These are phyloP conservation scores for Trichoderma gamsii DNA, from an alignment of 495 filamentous ascomycete species.

Conservation along the genomic window DNA sequence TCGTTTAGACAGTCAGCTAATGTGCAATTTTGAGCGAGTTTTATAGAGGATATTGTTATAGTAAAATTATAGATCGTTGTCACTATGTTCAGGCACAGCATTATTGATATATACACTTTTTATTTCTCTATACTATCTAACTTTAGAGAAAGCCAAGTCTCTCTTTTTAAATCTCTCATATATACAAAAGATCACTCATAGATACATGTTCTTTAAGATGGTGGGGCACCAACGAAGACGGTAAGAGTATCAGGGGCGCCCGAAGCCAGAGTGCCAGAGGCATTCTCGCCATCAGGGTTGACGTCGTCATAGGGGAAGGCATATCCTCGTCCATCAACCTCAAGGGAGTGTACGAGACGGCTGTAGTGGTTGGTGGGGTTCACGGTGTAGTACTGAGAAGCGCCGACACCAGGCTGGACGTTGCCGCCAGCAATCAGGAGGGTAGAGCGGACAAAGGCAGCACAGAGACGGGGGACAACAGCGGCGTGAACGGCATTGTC, in stretches of 20 bases:
- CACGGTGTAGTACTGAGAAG: neutral
- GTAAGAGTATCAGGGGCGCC: neutral
- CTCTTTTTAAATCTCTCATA: neutral
- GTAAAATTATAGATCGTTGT: no score
- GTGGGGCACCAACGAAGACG: neutral
- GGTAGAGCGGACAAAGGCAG: constrained; percentile 40
- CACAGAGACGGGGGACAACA: constrained; percentile 39
- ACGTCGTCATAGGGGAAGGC: constrained; percentile 48
- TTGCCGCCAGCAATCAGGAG: constrained; percentile 36
- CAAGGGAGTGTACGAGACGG: constrained; percentile 38
- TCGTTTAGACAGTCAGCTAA: neutral
- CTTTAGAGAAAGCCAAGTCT: neutral
- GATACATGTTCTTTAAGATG: neutral
- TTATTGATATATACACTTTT: neutral
- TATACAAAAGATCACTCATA: neutral
- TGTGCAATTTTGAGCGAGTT: neutral
- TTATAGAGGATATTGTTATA: no score
- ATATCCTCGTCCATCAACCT: constrained; percentile 38
- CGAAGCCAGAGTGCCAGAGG: neutral
- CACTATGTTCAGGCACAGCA: neutral
- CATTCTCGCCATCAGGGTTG: constrained; percentile 27
- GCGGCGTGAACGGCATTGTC: constrained; percentile 31
- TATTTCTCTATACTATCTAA: neutral
- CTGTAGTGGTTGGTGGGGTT: constrained; percentile 33
- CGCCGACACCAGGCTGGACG: constrained; percentile 29